Base-by-base conservation (phyloP, 495 filamentous ascomycete genomes). In the Cercophora samala region DNA sequence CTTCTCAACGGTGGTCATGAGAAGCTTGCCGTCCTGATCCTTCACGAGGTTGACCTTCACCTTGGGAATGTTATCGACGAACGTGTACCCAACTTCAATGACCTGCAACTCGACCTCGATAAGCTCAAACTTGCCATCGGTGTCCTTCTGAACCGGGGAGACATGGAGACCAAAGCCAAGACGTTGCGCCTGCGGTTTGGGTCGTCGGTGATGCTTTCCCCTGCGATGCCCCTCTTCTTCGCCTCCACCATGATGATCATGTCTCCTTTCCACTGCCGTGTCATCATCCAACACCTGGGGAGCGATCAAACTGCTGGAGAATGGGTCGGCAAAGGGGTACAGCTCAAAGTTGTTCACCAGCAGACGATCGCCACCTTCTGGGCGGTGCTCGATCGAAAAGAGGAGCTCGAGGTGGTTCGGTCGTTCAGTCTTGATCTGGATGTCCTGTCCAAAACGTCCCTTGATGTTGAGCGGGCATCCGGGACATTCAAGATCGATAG, bases 51-150 rank as follows among this genome's bases (percentile, higher is more conserved):
- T 78, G 23, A 84, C 59, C 21, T 81, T 76, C 26, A 85, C 71
- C 51, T 64, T 75, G 19, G 84, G 81, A 56, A 86, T 77, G n/a
- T 74, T 74, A n/a, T 77, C 66, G 51, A 85, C 63, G 46, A 82
- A 81, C 22, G 67, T 64, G 53, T 72, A 66, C 52, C 80, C 84
- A n/a, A 86, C 78, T 65, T 83, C 79, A 54, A 85, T 70, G 62
- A 87, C 80, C 67, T 82, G 77, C 15, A 86, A 64, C 58, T 84
- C 77, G 32, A 86, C 58, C 24, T 72, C 66, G 64, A 85, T 69
- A 13, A 83, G 69, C 58, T 83, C 76, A 23, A 83, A 58, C 9
- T 73, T 58, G 46, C 74, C 70, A 0, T 75, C 68, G 18, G 74
- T 72, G n/a, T 75, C 73, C 46, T 77, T 69, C 51, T 71, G 66